Evolutionary conservation across 1,139 yeast genomes (phyloP).

Genomic region (Protomyces pachydermus): DNA sequence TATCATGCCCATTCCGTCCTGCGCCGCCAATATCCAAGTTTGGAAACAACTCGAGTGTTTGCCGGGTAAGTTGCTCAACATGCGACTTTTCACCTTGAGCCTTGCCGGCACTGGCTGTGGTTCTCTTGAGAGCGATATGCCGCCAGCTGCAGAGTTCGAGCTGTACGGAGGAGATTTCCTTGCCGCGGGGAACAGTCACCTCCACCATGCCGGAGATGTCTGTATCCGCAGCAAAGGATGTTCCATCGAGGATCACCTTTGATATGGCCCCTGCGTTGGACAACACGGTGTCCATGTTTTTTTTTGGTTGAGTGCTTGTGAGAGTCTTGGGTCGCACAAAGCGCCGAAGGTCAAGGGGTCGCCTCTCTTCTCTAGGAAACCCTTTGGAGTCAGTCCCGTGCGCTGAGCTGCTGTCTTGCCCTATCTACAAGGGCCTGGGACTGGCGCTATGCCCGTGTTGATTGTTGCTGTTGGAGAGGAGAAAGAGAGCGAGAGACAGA

Average conservation of each 20-base stretch:
- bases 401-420: too few relatives aligned
- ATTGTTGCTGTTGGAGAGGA: too few relatives aligned
- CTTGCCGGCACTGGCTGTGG: background rate
- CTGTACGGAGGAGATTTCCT: slow-evolving; percentile 14
- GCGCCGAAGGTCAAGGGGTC: too few relatives aligned
- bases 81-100: background rate
- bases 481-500: too few relatives aligned
- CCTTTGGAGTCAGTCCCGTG: too few relatives aligned
- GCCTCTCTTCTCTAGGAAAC: too few relatives aligned
- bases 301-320: background rate
- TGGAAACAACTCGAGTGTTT: slow-evolving; percentile 19
- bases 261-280: background rate
- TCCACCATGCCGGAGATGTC: slow-evolving; percentile 21
- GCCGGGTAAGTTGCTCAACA: slow-evolving; percentile 20
- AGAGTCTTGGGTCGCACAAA: too few relatives aligned
- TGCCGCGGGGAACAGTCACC: slow-evolving; percentile 10
- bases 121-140: slow-evolving; percentile 2
- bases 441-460: too few relatives aligned
- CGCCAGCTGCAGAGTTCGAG: slow-evolving; percentile 21
- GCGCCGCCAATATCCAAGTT: slow-evolving; percentile 2
- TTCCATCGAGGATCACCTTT: background rate
- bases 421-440: too few relatives aligned
- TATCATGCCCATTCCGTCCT: slow-evolving; percentile 16
- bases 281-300: background rate
- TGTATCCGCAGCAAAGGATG: slow-evolving; percentile 5